These are phyloP conservation scores for Thalassiosira tumida DNA, from an alignment of 352 stramenopile genomes.

Conservation along the genomic window DNA sequence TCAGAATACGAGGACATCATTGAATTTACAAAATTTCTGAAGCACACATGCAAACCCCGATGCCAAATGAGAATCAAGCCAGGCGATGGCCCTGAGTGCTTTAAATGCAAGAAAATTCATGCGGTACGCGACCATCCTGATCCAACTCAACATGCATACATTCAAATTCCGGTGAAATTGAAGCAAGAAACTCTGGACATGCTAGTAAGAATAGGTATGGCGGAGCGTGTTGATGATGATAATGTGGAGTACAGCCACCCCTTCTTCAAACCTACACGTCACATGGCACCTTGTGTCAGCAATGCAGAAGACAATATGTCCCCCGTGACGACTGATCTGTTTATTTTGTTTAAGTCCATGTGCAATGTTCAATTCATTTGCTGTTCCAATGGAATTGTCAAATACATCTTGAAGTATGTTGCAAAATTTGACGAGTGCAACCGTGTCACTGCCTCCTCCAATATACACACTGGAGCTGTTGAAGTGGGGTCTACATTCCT, in stretches of 20 bases:
- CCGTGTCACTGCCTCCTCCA: background rate
- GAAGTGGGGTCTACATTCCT: constrained; percentile 3
- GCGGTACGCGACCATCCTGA: constrained; percentile 16
- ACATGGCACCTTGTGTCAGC: constrained; percentile 51
- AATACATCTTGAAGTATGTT: constrained; percentile 73
- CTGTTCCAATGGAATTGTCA: constrained; percentile 38
- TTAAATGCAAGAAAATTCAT: constrained; percentile 51
- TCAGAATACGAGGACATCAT: background rate
- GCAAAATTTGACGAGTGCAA: constrained; percentile 64
- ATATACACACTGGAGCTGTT: constrained; percentile 17
- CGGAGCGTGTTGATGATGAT: constrained; percentile 4
- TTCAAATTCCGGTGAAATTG: background rate
- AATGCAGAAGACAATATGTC: constrained; percentile 65
- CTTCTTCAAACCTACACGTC: constrained; percentile 40
- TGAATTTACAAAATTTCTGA: background rate
- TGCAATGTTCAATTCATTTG: constrained; percentile 45
- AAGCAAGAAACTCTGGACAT: background rate
- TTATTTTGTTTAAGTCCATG: constrained; percentile 54
- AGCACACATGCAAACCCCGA: constrained; percentile 22
- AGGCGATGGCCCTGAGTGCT: constrained; percentile 21
- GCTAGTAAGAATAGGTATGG: constrained; percentile 14
- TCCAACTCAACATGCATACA: constrained; percentile 4
- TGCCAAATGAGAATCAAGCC: background rate
- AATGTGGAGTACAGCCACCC: constrained; percentile 7
- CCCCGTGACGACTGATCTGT: constrained; percentile 20